phyloP scores from a whole-genome alignment of 2,329 filamentous ascomycete genomes.

The Rhexocercosporidium sp. region DNA sequence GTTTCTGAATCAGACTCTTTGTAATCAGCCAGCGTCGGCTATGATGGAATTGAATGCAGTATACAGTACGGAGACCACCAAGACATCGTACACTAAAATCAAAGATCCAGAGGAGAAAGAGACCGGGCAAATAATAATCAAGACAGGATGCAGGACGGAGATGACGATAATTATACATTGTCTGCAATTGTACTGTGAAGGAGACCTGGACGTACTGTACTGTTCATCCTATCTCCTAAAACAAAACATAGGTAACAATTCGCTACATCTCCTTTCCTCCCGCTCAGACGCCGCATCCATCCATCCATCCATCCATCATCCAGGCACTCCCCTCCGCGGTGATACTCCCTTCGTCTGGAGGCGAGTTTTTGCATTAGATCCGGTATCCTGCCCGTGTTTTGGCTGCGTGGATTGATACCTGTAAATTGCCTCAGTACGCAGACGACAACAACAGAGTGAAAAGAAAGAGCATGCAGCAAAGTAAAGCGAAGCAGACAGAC shows the following conservation, averaged over 20 bases:
- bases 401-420: no score
- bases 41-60: not conserved
- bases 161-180: not conserved
- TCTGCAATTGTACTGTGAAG: not conserved
- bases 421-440: conserved; percentile 18
- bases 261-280: not conserved
- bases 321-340: conserved; percentile 12
- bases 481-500: no score
- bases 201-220: not conserved
- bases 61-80: not conserved
- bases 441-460: not conserved
- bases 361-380: conserved; percentile 8
- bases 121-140: not conserved
- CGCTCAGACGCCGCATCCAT: conserved; percentile 6
- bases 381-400: conserved; percentile 4
- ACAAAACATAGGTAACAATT: not conserved
- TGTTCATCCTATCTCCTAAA: not conserved
- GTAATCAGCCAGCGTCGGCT: conserved; percentile 13
- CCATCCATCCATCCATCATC: no score
- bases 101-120: not conserved
- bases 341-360: conserved; percentile 21
- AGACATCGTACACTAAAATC: not conserved
- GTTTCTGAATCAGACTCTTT: conserved; percentile 10
- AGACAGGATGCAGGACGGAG: not conserved
- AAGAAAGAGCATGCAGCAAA: not conserved